phyloP scores from a whole-genome alignment of 1,284 basidiomycete species.

The Rhizoctonia solani region DNA sequence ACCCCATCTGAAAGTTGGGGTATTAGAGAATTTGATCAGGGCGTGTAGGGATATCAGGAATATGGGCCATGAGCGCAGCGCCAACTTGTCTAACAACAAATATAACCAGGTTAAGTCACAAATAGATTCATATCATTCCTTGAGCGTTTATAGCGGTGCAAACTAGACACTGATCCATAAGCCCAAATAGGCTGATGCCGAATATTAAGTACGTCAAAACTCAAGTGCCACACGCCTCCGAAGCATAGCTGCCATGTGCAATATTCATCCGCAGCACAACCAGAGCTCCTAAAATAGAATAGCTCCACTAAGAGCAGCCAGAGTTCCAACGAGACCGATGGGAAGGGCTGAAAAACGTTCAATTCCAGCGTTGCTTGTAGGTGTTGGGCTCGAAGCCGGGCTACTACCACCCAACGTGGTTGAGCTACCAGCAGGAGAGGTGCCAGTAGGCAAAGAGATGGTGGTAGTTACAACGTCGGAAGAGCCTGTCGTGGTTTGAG shows the following conservation, averaged over 20 bases:
- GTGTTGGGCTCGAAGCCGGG: too few relatives aligned
- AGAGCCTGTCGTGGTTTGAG: background rate
- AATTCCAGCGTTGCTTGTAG: background rate
- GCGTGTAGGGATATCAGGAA: too few relatives aligned
- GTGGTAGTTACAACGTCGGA: background rate
- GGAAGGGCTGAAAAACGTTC: background rate
- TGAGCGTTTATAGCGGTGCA: too few relatives aligned
- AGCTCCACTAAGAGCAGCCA: slow-evolving; percentile 12
- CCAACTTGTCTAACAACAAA: too few relatives aligned
- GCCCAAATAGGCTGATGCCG: too few relatives aligned
- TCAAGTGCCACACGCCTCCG: background rate
- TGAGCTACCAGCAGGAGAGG: background rate
- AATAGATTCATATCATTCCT: too few relatives aligned
- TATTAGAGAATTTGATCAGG: too few relatives aligned
- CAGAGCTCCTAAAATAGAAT: background rate
- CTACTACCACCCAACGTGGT: background rate
- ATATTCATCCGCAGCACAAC: slow-evolving; percentile 10
- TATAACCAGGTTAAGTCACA: too few relatives aligned
- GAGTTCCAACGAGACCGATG: background rate
- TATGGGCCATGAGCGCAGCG: too few relatives aligned
- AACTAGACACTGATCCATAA: too few relatives aligned
- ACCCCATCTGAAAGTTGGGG: too few relatives aligned
- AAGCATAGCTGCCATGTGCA: slow-evolving; percentile 11
- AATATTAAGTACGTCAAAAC: background rate
- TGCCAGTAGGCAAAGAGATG: background rate